Evolutionary conservation across 2,329 filamentous ascomycete genomes (phyloP).

Genomic region (Clonostachys rosea): DNA sequence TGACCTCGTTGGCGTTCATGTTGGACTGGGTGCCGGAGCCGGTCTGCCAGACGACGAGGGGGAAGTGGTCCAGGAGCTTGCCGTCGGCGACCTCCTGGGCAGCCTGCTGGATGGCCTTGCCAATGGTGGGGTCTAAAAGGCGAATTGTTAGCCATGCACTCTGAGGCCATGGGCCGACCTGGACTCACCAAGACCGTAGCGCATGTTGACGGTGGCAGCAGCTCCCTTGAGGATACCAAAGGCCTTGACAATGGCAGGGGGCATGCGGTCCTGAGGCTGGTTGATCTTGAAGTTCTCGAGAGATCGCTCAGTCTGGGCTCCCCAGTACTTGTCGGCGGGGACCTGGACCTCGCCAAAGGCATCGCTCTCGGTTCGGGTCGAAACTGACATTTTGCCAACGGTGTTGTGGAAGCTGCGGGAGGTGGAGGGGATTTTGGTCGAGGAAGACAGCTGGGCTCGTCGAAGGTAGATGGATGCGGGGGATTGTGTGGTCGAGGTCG

Average conservation of each 20-base stretch:
- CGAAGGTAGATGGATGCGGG: too few relatives aligned
- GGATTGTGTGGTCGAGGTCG: too few relatives aligned
- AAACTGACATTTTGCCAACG: constrained; percentile 40
- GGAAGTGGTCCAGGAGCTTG: constrained; percentile 96
- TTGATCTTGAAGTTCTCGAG: constrained; percentile 99
- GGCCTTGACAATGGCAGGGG: constrained; percentile 82
- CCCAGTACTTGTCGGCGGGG: constrained; percentile 92
- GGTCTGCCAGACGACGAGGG: constrained; percentile 98
- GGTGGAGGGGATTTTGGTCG: too few relatives aligned
- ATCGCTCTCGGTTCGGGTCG: constrained; percentile 84
- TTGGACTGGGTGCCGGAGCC: constrained; percentile 98
- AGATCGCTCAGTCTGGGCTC: constrained; percentile 93
- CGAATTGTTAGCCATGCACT: constrained; percentile 7
- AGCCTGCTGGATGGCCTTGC: constrained; percentile 90
- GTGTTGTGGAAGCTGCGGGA: constrained; percentile 32
- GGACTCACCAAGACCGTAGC: constrained; percentile 73
- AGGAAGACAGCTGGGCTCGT: too few relatives aligned
- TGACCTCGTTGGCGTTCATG: constrained; percentile 99
- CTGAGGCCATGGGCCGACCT: not conserved
- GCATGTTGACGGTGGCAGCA: constrained; percentile 92
- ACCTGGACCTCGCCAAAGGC: constrained; percentile 98
- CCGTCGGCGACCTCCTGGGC: constrained; percentile 88
- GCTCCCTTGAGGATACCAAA: constrained; percentile 98
- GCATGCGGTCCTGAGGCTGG: constrained; percentile 98
- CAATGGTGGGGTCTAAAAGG: constrained; percentile 73